These are phyloP conservation scores for Trichoderma endophyticum DNA, from an alignment of 2,329 filamentous ascomycete genomes.

Conservation along the genomic window DNA sequence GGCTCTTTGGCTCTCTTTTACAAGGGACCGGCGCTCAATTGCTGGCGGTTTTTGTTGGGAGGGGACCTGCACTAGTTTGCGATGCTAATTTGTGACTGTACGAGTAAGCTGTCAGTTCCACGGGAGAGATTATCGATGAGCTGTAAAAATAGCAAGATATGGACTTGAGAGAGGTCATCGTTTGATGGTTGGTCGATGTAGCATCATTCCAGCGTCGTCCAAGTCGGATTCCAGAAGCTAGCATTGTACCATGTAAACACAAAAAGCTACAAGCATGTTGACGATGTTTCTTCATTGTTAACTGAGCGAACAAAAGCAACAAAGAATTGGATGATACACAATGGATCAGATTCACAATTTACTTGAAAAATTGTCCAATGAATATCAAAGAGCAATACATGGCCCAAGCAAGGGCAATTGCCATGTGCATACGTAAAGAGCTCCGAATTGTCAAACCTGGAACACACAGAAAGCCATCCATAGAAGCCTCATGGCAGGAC, in stretches of 20 bases:
- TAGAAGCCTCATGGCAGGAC: background rate
- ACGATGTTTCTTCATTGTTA: background rate
- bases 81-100: background rate
- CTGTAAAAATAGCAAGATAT: background rate
- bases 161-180: background rate
- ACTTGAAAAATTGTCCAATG: background rate
- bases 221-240: background rate
- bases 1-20: background rate
- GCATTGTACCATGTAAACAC: background rate
- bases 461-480: background rate
- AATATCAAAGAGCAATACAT: background rate
- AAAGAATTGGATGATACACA: background rate
- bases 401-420: background rate
- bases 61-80: background rate
- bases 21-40: background rate
- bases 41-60: background rate
- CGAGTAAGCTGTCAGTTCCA: background rate
- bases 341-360: background rate
- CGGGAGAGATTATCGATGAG: background rate
- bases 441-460: background rate
- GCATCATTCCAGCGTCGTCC: background rate
- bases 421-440: background rate
- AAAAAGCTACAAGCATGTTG: background rate
- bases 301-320: background rate
- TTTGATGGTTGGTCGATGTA: background rate